Conservation (phyloP, 2,329 filamentous ascomycete genomes). For the Botrytis fabae region DNA sequence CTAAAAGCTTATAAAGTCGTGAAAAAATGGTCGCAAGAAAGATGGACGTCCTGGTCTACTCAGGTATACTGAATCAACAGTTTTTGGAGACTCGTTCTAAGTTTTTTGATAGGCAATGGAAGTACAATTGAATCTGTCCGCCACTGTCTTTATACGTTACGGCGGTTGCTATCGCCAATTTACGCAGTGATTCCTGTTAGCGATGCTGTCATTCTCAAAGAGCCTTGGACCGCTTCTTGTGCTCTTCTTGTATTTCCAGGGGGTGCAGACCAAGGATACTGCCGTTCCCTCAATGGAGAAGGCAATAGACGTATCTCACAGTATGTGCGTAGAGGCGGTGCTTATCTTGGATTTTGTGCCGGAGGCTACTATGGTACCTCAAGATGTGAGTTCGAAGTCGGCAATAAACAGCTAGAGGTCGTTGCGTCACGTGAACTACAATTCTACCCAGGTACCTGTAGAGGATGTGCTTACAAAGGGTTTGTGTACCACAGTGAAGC, state of each 20-base stretch:
- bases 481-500: slow-evolving; percentile 89
- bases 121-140: slow-evolving; percentile 85
- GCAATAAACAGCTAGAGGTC: slow-evolving; percentile 78
- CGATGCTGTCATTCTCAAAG: slow-evolving; percentile 76
- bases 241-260: slow-evolving; percentile 90
- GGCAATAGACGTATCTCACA: slow-evolving; percentile 83
- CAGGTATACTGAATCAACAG: slow-evolving; percentile 55
- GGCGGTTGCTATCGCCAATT: slow-evolving; percentile 80
- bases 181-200: slow-evolving; percentile 90
- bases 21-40: slow-evolving; percentile 61
- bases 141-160: slow-evolving; percentile 84
- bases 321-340: slow-evolving; percentile 81
- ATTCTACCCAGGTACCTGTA: slow-evolving; percentile 85
- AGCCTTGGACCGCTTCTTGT: slow-evolving; percentile 87
- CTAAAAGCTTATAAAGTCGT: neutral
- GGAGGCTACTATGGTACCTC: slow-evolving; percentile 87
- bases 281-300: slow-evolving; percentile 79
- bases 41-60: slow-evolving; percentile 92
- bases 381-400: slow-evolving; percentile 89
- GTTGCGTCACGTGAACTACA: slow-evolving; percentile 79
- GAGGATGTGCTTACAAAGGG: slow-evolving; percentile 82
- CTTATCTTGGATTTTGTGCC: slow-evolving; percentile 89
- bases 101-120: slow-evolving; percentile 63
- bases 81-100: slow-evolving; percentile 10
- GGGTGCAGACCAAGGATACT: slow-evolving; percentile 91